phyloP scores from a whole-genome alignment of 208 protist genomes.

The Leishmania turanica region DNA sequence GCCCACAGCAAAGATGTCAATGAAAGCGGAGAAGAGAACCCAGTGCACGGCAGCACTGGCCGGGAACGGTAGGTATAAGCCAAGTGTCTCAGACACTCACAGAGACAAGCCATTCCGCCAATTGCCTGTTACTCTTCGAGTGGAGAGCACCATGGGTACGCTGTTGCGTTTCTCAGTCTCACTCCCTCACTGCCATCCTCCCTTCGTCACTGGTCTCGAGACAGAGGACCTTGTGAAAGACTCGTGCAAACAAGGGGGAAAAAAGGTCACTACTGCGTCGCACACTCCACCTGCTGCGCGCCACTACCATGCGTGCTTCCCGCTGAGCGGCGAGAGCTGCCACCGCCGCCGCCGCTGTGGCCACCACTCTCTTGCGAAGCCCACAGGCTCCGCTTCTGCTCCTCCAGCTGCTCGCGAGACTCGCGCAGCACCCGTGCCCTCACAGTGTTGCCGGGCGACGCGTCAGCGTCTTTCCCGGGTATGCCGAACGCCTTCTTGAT shows the following conservation, averaged over 20 bases:
- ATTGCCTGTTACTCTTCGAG: neutral
- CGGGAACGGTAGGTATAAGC: neutral
- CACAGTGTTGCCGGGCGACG: slow-evolving; percentile 59
- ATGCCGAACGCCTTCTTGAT: slow-evolving; percentile 74
- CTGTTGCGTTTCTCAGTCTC: neutral
- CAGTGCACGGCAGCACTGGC: neutral
- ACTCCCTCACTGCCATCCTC: neutral
- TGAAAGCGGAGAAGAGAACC: neutral
- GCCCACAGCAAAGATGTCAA: neutral
- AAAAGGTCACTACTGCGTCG: slow-evolving; percentile 53
- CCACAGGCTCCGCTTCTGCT: slow-evolving; percentile 77
- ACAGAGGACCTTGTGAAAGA: neutral
- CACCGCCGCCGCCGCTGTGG: slow-evolving; percentile 30
- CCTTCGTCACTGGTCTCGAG: neutral
- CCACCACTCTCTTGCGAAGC: slow-evolving; percentile 50
- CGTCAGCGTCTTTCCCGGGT: slow-evolving; percentile 36
- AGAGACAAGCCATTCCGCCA: neutral
- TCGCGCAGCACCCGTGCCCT: slow-evolving; percentile 83
- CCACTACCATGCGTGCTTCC: slow-evolving; percentile 34
- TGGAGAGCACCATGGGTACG: neutral
- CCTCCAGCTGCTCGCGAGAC: slow-evolving; percentile 71
- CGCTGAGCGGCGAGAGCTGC: slow-evolving; percentile 22
- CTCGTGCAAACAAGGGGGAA: neutral
- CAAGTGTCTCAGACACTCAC: neutral
- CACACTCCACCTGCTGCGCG: slow-evolving; percentile 65